Base-by-base conservation (phyloP, 768 basidiomycete species). In the Dacryopinax spathularia region DNA sequence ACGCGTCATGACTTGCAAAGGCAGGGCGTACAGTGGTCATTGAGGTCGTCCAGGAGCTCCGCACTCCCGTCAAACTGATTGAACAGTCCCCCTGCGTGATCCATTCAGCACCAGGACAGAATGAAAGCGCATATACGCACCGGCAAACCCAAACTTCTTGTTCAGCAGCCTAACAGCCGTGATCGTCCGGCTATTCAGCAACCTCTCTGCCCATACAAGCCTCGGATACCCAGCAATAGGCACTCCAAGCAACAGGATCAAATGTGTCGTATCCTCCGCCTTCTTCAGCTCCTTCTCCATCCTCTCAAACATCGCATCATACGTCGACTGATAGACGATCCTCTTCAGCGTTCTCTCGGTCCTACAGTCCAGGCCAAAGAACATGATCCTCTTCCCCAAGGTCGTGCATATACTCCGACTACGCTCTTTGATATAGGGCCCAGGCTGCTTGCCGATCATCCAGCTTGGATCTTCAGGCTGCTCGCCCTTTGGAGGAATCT, bases 211-310 rank as follows among this genome's bases (percentile, higher is more conserved):
- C 36, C 63, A 63, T 9, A 61, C 64, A 16, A 61, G 61, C 29
- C 65, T 62, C 13, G 66, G 65, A 65, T 67, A 67, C 7, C 29
- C 29, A 3, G 66, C 65, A 27, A 67, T 67, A 18, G 66, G 66
- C 10, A 65, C 66, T 20, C 65, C 66, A 20, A 67, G 62, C 27
- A 67, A 62, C 9, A 65, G 12, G 35, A 67, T 44, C 2, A 67
- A 25, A 44, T 67, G 66, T 18, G 39, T 65, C 35, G 65, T 67
- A 15, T 34, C 33, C 18, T 62, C 29, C 12, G 48, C 62, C 33
- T 60, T 63, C 29, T 25, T n/a, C 34, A 67, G 39, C 29, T 63
- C 62, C 12, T 35, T 44, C 15, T 65, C 66, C 27, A 65, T 34
- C 25, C 62, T 33, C 4, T 31, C 34, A 62, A 65, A 67, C 65